Evolutionary conservation across 805 yeast species (phyloP).

Genomic region (Candida parachauliodes): DNA sequence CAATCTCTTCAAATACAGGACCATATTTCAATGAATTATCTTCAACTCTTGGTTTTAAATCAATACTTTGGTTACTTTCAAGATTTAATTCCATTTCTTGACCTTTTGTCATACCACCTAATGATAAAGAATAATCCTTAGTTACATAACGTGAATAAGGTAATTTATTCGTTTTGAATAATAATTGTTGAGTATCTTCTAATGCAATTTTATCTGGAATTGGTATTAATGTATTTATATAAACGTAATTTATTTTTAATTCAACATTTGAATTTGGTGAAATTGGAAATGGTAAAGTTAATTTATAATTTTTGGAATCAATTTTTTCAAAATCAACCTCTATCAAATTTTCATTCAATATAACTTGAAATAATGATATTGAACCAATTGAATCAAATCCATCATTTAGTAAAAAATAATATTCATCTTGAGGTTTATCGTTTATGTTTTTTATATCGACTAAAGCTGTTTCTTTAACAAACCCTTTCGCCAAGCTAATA

Average conservation of each 20-base stretch:
- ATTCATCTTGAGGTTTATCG: constrained; percentile 48
- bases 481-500: constrained; percentile 64
- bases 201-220: constrained; percentile 61
- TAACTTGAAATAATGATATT: constrained; percentile 34
- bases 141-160: constrained; percentile 66
- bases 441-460: constrained; percentile 59
- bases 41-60: constrained; percentile 30
- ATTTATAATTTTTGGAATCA: constrained; percentile 28
- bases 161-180: constrained; percentile 50
- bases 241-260: constrained; percentile 47
- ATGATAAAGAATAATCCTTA: constrained; percentile 35
- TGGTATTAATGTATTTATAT: constrained; percentile 50
- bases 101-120: constrained; percentile 46
- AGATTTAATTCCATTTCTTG: constrained; percentile 40
- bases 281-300: constrained; percentile 61
- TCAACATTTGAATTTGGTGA: constrained; percentile 55
- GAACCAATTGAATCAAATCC: constrained; percentile 44
- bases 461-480: constrained; percentile 57
- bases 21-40: constrained; percentile 50
- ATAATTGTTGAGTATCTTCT: constrained; percentile 57
- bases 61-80: constrained; percentile 20
- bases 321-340: constrained; percentile 18
- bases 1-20: constrained; percentile 42
- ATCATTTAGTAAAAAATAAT: constrained; percentile 52
- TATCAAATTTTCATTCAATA: constrained; percentile 14